phyloP scores from a whole-genome alignment of 2,329 filamentous ascomycete genomes.

The Colletotrichum melonis region DNA sequence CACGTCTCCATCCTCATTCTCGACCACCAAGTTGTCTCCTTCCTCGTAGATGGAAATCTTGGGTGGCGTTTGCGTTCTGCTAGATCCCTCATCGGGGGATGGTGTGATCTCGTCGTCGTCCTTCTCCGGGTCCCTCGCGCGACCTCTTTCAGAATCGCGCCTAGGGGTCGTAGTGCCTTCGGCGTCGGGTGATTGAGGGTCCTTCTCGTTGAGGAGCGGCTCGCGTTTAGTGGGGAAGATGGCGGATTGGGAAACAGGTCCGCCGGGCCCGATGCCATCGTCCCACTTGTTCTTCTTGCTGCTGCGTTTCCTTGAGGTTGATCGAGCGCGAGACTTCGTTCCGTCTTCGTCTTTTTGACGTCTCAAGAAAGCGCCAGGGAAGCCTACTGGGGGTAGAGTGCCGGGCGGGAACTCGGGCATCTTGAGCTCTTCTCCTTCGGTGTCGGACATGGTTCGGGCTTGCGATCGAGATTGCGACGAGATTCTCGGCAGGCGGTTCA shows the following conservation, averaged over 20 bases:
- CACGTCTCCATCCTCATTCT: conserved; percentile 90
- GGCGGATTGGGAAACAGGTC: conserved; percentile 89
- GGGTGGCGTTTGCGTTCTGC: conserved; percentile 35
- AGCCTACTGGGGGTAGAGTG: conserved; percentile 76
- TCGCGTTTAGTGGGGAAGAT: conserved; percentile 75
- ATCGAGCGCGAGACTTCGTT: conserved; percentile 52
- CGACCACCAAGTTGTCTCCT: conserved; percentile 81
- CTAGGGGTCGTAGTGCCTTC: conserved; percentile 4
- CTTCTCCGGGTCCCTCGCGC: conserved; percentile 26
- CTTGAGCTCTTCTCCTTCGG: conserved; percentile 75
- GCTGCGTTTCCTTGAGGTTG: conserved; percentile 69
- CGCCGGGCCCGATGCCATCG: conserved; percentile 80
- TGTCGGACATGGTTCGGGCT: conserved; percentile 85
- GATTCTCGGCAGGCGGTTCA: conserved; percentile 86
- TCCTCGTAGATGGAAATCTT: conserved; percentile 81
- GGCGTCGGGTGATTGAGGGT: conserved; percentile 38
- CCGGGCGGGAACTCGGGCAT: conserved; percentile 73
- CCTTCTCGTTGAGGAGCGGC: conserved; percentile 42
- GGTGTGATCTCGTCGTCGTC: conserved; percentile 27
- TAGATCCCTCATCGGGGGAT: conserved; percentile 27
- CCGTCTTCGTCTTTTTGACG: conserved; percentile 83
- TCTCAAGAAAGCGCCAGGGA: conserved; percentile 82
- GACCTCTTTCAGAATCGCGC: conserved; percentile 25
- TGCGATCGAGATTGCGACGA: conserved; percentile 79
- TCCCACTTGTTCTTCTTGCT: conserved; percentile 76